Base-by-base conservation (phyloP, 345 rosid species). In the Rhodamnia argentea region DNA sequence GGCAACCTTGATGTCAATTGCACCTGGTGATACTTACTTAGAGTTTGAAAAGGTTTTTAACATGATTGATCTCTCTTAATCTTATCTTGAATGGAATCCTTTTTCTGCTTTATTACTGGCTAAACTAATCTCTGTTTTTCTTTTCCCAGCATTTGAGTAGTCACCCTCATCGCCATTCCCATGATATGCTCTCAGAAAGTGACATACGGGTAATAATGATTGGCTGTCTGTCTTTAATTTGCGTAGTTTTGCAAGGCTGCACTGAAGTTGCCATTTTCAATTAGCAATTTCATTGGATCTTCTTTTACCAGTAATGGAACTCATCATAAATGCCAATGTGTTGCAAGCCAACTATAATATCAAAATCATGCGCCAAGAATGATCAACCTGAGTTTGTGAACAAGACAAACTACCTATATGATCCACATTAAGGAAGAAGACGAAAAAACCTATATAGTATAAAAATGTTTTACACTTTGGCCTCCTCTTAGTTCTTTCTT, bases 1-100 rank as follows among this genome's bases (percentile, higher is more conserved):
- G 88, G 90, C 92, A 32, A 94, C 99, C 78, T 88, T 97, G 93
- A 97, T 96, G 99, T 89, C 93, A 78, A 90, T 95, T 87, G 88
- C 90, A 82, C 98, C 99, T 83, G 89, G 90, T 62, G 95, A 94
- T 86, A 93, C 93, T 29, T 96, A 93, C 87, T 55, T 87, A 86
- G 94, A 91, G 92, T 95, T 97, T 88, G 92, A 93, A 90, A 93
- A 88, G 99, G 99, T 97, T 90, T 64, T 70, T 70, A 70, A 70
- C 47, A 9, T 70, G 47, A 64, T 64, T 32, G 44, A 70, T 70
- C 47, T 57, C 47, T 44, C 18, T 70, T 70, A 70, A 42, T 20
- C 59, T 86, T 22, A 62, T 83, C 20, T 53, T 18, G 53, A 23
- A 52, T 70, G 81, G 59, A 16, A 26, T 64, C 14, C 40, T 13